Percentiles rank a stretch among this genome's conserved stretches.
Evolutionary conservation across 768 basidiomycete species (phyloP).

Genomic region (Russula ochroleuca): DNA sequence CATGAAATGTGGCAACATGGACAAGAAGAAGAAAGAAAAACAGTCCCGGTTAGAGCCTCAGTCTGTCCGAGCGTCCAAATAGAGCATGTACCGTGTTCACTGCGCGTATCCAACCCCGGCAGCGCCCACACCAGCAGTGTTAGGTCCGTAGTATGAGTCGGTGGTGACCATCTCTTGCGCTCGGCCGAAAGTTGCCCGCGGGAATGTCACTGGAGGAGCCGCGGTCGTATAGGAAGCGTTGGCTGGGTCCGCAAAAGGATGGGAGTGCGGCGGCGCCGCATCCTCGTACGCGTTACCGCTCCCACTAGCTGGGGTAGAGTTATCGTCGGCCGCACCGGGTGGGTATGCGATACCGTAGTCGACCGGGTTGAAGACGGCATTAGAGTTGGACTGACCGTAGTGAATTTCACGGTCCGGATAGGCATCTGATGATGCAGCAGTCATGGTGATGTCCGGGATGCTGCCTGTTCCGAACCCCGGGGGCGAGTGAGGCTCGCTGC

Average conservation of each 20-base stretch:
- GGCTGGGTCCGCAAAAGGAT: constrained; percentile 24
- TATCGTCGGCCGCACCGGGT: neutral
- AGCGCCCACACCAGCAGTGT: constrained; percentile 8
- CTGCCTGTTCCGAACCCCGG: constrained; percentile 9
- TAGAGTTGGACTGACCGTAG: constrained; percentile 9
- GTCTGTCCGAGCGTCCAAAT: neutral
- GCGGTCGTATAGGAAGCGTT: neutral
- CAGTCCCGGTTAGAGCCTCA: neutral
- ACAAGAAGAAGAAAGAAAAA: neutral
- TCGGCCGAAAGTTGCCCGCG: neutral
- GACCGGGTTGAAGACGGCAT: constrained; percentile 2
- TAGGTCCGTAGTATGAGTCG: constrained; percentile 24
- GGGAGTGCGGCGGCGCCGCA: neutral
- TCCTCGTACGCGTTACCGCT: neutral
- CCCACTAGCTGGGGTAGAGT: neutral
- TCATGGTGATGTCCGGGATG: constrained; percentile 2
- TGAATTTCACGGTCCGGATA: constrained; percentile 26
- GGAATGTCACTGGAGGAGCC: constrained; percentile 8
- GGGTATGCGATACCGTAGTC: constrained; percentile 25
- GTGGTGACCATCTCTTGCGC: neutral
- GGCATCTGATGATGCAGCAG: constrained; percentile 7
- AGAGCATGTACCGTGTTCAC: neutral
- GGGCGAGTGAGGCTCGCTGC: neutral
- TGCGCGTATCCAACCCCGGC: constrained; percentile 4
- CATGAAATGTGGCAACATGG: neutral